Base-by-base conservation (phyloP, 257 asterid genomes). In the Buddleja alternifolia region DNA sequence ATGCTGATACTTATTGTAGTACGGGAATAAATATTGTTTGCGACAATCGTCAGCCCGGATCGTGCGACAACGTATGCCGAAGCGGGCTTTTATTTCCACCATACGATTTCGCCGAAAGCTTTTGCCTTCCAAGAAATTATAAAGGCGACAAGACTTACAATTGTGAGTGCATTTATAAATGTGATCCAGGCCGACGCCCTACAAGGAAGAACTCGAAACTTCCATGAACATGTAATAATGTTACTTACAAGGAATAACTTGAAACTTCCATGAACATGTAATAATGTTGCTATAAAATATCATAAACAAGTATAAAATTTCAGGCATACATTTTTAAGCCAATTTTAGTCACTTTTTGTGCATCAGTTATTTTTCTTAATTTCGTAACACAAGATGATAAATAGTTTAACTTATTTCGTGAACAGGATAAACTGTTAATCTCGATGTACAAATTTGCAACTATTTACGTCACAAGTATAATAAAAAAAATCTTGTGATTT, bases 11-110 rank as follows among this genome's bases (percentile, higher is more conserved):
- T 0, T 29, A 29, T 29, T 52, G 58, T 6, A 20, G 15, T 8
- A 7, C 8, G 0, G 58, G 58, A 21, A 3, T 52, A 23, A 52
- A 52, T n/a, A 32, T 23, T 20, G 6, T 10, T 0, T 20, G 58
- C 15, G 16, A 23, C 19, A 15, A 20, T n/a, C 1, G 8, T 9
- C 4, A 10, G 34, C 36, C 58, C 15, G 36, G 23, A 20, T 2
- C 58, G 10, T 52, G 58, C 58, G 15, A 20, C 7, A 21, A 52
- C 10, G 7, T 20, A 10, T 52, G 58, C 36, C 34, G 58, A 32
- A 23, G 58, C 58, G 34, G 58, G 58, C 36, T 52, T 52, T 7
- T 52, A 10, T 52, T 23, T 52, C 58, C 58, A 10, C 58, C 58
- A 10, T 20, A 8, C 2, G 24, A 2, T 1, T 52, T 20, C 10